Evolutionary conservation across 495 filamentous ascomycete genomes (phyloP).

Genomic region (Penicillium angulare): DNA sequence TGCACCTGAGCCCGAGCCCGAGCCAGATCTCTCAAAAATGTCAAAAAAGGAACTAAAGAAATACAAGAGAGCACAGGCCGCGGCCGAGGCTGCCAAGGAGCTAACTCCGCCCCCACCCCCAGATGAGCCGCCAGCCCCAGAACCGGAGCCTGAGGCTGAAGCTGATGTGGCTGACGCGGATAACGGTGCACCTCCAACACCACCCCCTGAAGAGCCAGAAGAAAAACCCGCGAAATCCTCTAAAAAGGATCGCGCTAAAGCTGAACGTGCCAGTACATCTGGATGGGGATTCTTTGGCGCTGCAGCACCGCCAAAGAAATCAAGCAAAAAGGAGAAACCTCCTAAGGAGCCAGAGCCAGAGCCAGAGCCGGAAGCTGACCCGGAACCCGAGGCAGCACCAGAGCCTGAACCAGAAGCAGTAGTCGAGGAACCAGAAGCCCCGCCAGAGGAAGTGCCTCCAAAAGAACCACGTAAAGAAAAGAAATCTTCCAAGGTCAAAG

Average conservation of each 20-base stretch:
- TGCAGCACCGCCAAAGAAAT: slow-evolving; percentile 48
- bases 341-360: slow-evolving; percentile 23
- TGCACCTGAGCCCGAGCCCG: slow-evolving; percentile 28
- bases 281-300: slow-evolving; percentile 63
- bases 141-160: slow-evolving; percentile 10
- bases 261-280: slow-evolving; percentile 47
- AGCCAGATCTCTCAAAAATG: slow-evolving; percentile 28
- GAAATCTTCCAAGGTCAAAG: slow-evolving; percentile 1
- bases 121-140: slow-evolving; percentile 24
- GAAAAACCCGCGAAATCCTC: slow-evolving; percentile 45
- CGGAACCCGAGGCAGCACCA: slow-evolving; percentile 17
- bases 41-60: slow-evolving; percentile 32
- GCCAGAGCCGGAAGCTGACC: slow-evolving; percentile 27
- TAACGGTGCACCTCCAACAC: slow-evolving; percentile 46
- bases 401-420: slow-evolving; percentile 30
- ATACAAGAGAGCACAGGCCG: slow-evolving; percentile 30
- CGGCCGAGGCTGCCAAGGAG: slow-evolving; percentile 63
- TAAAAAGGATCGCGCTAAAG: slow-evolving; percentile 59
- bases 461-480: slow-evolving; percentile 26
- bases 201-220: slow-evolving; percentile 34
- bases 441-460: slow-evolving; percentile 15
- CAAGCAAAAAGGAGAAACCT: slow-evolving; percentile 40
- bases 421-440: slow-evolving; percentile 21
- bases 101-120: slow-evolving; percentile 58
- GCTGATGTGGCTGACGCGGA: slow-evolving; percentile 17